phyloP scores from a whole-genome alignment of 2,329 filamentous ascomycete species.

The Colletotrichum musicola region DNA sequence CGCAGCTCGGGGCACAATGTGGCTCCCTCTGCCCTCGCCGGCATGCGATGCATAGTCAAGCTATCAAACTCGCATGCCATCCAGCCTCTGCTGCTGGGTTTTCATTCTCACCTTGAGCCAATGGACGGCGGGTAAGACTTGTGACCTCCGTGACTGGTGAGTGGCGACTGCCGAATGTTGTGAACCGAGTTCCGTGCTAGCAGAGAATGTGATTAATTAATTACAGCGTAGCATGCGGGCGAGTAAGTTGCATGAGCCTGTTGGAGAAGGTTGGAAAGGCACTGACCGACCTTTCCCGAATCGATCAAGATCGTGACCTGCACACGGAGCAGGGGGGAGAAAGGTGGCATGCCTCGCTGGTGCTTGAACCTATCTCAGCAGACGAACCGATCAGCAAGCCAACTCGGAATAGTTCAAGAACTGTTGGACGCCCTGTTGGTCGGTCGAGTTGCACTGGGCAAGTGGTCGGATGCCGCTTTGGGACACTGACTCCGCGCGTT shows the following conservation, averaged over 20 bases:
- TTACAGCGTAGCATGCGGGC: slow-evolving; percentile 16
- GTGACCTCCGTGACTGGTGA: slow-evolving; percentile 10
- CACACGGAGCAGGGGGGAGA: background rate
- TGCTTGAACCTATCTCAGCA: slow-evolving; percentile 11
- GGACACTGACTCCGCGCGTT: slow-evolving; percentile 21
- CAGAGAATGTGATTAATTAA: slow-evolving; percentile 15
- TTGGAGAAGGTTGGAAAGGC: background rate
- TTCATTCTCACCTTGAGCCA: slow-evolving; percentile 1
- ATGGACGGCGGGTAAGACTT: slow-evolving; percentile 1
- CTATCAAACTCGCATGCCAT: slow-evolving; percentile 33
- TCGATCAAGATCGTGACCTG: slow-evolving; percentile 30
- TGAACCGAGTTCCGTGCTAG: slow-evolving; percentile 7
- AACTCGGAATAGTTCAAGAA: slow-evolving; percentile 17
- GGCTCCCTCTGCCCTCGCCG: slow-evolving; percentile 9
- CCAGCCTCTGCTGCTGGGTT: background rate
- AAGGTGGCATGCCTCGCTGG: slow-evolving; percentile 17
- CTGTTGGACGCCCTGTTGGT: slow-evolving; percentile 26
- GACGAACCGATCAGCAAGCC: slow-evolving; percentile 22
- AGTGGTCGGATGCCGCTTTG: slow-evolving; percentile 35
- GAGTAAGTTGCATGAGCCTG: slow-evolving; percentile 24
- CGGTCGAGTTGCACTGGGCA: slow-evolving; percentile 29
- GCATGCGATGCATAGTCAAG: slow-evolving; percentile 23
- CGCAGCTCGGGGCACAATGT: slow-evolving; percentile 11
- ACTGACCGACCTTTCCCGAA: slow-evolving; percentile 21
- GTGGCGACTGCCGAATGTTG: background rate